phyloP scores from a whole-genome alignment of 169 alveolate species.

The Plasmodium knowlesi region DNA sequence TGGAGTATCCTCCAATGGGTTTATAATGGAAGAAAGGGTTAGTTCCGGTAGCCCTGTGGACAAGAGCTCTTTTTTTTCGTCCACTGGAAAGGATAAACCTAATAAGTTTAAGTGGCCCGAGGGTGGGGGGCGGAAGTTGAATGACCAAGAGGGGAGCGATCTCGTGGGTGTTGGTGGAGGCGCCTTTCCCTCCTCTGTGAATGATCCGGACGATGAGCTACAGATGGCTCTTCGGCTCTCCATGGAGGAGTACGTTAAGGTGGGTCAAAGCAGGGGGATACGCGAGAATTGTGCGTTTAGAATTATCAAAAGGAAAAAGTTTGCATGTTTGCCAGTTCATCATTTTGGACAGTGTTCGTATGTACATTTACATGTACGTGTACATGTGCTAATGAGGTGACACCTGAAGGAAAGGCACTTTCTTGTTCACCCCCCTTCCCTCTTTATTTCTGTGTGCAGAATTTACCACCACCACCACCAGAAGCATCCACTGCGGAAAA shows the following conservation, averaged over 20 bases:
- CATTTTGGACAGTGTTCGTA: neutral
- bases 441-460: conserved; percentile 6
- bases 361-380: neutral
- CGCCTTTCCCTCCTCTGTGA: neutral
- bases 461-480: conserved; percentile 38
- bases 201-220: conserved; percentile 65
- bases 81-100: conserved; percentile 1
- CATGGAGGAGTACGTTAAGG: conserved; percentile 70
- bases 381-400: neutral
- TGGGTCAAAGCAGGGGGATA: neutral
- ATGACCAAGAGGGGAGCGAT: conserved; percentile 14
- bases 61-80: conserved; percentile 1
- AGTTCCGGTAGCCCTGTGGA: neutral
- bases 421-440: neutral
- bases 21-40: conserved; percentile 42
- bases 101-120: conserved; percentile 67
- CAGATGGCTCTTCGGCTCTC: conserved; percentile 56
- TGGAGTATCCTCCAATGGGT: conserved; percentile 22
- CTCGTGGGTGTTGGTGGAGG: neutral
- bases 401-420: neutral
- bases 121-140: conserved; percentile 62
- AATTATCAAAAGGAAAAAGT: neutral
- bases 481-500: conserved; percentile 26
- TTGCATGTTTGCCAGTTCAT: neutral
- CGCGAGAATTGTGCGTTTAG: neutral